Conservation (phyloP, 345 rosid genomes). For the Linum trigynum region DNA sequence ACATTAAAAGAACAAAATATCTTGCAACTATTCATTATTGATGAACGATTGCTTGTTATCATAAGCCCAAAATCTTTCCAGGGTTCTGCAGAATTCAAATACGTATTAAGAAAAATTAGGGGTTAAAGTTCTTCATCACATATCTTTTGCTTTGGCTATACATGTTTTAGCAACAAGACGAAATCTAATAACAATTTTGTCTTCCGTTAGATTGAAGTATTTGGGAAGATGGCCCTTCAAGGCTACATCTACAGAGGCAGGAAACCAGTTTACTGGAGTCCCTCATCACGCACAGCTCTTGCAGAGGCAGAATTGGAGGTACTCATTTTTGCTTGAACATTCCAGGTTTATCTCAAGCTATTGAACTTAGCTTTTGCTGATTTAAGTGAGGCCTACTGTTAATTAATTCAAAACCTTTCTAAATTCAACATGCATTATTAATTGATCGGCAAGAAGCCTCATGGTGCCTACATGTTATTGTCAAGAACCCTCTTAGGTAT, state of each 20-base stretch:
- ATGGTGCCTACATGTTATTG: too few relatives aligned
- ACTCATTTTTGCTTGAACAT: constrained; percentile 7
- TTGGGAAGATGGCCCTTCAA: constrained; percentile 78
- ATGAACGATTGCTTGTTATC: not conserved
- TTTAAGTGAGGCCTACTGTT: too few relatives aligned
- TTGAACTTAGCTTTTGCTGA: not conserved
- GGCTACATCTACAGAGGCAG: constrained; percentile 89
- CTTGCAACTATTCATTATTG: not conserved
- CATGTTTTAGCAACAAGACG: not conserved
- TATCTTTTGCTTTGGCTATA: not conserved
- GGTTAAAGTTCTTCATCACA: not conserved
- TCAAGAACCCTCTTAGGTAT: not conserved
- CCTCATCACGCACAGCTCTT: constrained; percentile 94
- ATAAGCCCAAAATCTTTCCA: not conserved
- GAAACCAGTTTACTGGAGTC: constrained; percentile 98
- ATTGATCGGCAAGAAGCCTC: too few relatives aligned
- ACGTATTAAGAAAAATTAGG: too few relatives aligned
- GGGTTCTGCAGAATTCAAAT: not conserved
- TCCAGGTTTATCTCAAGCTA: not conserved
- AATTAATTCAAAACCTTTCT: too few relatives aligned
- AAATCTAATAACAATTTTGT: too few relatives aligned
- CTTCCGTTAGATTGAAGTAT: constrained; percentile 63
- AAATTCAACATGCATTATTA: too few relatives aligned
- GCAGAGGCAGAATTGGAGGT: constrained; percentile 99
- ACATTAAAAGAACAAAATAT: not conserved